phyloP scores from a whole-genome alignment of 2,329 filamentous ascomycete species.

The Penicillium paneum region DNA sequence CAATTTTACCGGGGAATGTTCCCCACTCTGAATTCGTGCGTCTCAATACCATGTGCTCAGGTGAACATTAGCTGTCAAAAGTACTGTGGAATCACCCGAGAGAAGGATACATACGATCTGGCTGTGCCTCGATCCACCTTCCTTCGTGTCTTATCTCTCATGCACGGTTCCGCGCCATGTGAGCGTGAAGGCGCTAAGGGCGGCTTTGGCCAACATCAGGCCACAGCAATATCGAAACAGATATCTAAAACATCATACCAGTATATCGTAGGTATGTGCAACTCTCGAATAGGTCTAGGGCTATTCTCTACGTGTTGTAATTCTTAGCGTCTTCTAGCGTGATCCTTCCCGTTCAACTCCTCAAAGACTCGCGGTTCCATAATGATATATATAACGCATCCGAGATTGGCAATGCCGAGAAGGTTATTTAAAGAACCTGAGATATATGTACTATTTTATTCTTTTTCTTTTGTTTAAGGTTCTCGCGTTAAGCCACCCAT shows the following conservation, averaged over 20 bases:
- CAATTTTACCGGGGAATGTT: conserved; percentile 13
- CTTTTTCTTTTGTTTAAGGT: not conserved
- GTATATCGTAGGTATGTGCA: not conserved
- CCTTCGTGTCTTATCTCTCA: not conserved
- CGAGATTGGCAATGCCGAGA: not conserved
- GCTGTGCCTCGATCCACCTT: not conserved
- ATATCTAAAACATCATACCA: not conserved
- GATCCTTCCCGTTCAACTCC: not conserved
- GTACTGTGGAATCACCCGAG: not conserved
- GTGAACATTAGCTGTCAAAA: not conserved
- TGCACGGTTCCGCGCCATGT: not conserved
- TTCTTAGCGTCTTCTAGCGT: not conserved
- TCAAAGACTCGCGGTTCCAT: not conserved
- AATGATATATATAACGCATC: not conserved
- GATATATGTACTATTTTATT: not conserved
- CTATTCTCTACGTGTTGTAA: not conserved
- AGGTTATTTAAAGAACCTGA: not conserved
- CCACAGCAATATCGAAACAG: not conserved
- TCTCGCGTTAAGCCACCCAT: not conserved
- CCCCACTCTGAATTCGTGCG: conserved; percentile 4
- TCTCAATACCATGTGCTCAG: not conserved
- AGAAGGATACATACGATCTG: not conserved
- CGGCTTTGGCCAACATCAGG: not conserved
- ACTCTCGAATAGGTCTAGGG: no score
- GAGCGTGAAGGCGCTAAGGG: not conserved